These are phyloP conservation scores for Hypsizygus ulmarius DNA, from an alignment of 1,284 basidiomycete genomes.

Conservation along the genomic window DNA sequence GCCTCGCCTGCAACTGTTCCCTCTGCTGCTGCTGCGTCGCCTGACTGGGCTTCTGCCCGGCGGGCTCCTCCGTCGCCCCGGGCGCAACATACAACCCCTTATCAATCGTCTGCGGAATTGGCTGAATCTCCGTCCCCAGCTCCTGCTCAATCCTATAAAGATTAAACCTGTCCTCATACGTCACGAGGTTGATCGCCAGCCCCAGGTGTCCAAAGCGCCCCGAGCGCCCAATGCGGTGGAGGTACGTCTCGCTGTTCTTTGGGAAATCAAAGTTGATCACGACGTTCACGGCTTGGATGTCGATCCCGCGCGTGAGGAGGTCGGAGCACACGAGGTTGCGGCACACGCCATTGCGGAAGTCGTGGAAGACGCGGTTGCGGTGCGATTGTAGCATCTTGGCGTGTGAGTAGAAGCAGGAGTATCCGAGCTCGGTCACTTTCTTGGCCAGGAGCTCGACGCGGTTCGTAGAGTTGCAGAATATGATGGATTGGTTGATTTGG, in stretches of 20 bases:
- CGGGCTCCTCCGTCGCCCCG: constrained; percentile 47
- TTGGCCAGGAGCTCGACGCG: constrained; percentile 98
- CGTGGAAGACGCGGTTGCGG: constrained; percentile 99
- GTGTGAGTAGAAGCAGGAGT: constrained; percentile 99
- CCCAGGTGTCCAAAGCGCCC: constrained; percentile 97
- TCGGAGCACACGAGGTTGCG: constrained; percentile 97
- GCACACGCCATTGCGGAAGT: constrained; percentile 98
- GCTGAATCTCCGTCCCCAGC: constrained; percentile 96
- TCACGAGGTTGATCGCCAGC: constrained; percentile 94
- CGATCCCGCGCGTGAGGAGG: constrained; percentile 97
- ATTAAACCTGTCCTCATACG: constrained; percentile 97
- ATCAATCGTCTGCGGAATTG: constrained; percentile 91
- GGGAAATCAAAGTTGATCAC: constrained; percentile 99
- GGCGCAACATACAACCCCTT: constrained; percentile 91
- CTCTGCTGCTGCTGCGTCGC: constrained; percentile 31
- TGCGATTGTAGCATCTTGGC: constrained; percentile 99
- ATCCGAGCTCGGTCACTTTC: constrained; percentile 98
- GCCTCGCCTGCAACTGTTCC: constrained; percentile 27
- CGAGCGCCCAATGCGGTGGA: constrained; percentile 96
- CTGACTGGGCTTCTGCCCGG: constrained; percentile 37
- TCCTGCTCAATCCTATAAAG: constrained; percentile 98
- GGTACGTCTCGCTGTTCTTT: constrained; percentile 97
- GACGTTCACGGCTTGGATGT: constrained; percentile 99
- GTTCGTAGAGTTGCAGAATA: constrained; percentile 99
- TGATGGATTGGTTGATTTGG: constrained; percentile 99